A percentile compares a stretch with the other conserved stretches of the same genome.
phyloP scores from a whole-genome alignment of 805 yeast species.

The Candida boleticola region DNA sequence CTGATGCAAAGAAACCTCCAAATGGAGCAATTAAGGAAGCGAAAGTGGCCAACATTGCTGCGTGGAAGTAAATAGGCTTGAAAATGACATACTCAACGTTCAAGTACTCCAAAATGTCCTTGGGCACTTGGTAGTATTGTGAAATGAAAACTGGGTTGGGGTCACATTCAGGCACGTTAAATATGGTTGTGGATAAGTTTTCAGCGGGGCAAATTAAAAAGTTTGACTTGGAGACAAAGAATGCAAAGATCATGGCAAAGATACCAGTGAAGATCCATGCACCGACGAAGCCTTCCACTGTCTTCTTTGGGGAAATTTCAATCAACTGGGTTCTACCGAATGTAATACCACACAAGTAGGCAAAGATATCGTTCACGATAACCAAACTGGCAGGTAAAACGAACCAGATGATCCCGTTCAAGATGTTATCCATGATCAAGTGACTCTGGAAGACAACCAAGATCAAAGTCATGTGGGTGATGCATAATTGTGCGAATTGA shows the following conservation, averaged over 20 bases:
- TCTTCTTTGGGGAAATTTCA: slow-evolving; percentile 93
- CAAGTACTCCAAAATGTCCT: slow-evolving; percentile 50
- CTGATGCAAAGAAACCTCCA: slow-evolving; percentile 97
- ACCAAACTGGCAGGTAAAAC: slow-evolving; percentile 88
- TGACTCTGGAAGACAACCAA: slow-evolving; percentile 93
- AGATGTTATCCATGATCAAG: slow-evolving; percentile 82
- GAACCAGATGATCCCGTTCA: slow-evolving; percentile 93
- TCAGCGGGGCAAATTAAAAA: slow-evolving; percentile 88
- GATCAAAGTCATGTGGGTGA: slow-evolving; percentile 89
- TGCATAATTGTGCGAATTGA: slow-evolving; percentile 91
- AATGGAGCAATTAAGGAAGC: slow-evolving; percentile 97
- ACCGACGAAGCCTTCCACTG: slow-evolving; percentile 95
- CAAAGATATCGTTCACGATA: slow-evolving; percentile 92
- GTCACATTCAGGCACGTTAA: slow-evolving; percentile 67
- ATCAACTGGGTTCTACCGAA: slow-evolving; percentile 92
- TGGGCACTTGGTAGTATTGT: slow-evolving; percentile 74
- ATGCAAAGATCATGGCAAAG: slow-evolving; percentile 66
- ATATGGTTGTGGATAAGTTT: slow-evolving; percentile 59
- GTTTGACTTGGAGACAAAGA: slow-evolving; percentile 58
- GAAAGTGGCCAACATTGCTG: slow-evolving; percentile 82
- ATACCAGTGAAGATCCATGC: slow-evolving; percentile 94
- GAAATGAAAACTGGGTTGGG: slow-evolving; percentile 88
- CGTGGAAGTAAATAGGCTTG: slow-evolving; percentile 89
- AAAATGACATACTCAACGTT: slow-evolving; percentile 50
- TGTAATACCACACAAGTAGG: slow-evolving; percentile 94